Evolutionary conservation across 305 asterid genomes (phyloP), one percentile per base, ranked within the genome.

Genomic region (Fraxinus xanthoxyloides): DNA sequence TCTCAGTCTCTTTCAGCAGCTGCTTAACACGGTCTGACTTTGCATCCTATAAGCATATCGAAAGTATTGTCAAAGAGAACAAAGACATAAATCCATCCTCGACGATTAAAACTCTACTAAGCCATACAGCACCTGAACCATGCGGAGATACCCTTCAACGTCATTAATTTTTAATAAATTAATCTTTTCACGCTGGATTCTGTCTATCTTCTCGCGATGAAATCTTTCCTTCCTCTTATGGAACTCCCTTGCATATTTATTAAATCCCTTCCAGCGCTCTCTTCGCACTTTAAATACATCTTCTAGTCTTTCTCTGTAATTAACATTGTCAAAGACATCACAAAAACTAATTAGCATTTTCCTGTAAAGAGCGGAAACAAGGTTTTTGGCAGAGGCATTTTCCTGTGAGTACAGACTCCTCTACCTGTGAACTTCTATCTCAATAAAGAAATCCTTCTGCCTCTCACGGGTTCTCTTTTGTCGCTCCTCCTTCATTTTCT

Each of bases 161-260:
- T 94, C 99, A 90, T 94, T 97, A 87, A 97, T 92, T 87, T 97
- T 97, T 83, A 97, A 83, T 77, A 97, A 87, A 90, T 97, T 97
- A 88, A 97, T 97, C 87, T 97, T 97, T 88, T 97, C 99, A 10
- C 99, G 98, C 89, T 97, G 99, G 86, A 94, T 97, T 87, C 98
- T 90, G 84, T 97, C 99, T 83, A 88, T 97, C 93, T 93, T 97
- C 95, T 97, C 99, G 74, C 98, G 98, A 77, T 97, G 92, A 86
- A 91, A 88, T 84, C 98, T 87, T 90, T 97, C 98, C 91, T 92
- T 97, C 90, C 96, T 94, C 86, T 94, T 97, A 82, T 97, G 99
- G 89, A 94, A 97, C 92, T 97, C 98, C 82, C 94, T 92, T 59
- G 86, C 97, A 86, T 91, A 87, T 85, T 85, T 94, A 83, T 97